Conservation (phyloP, 106 monocot genomes). For the Agapanthus africanus region DNA sequence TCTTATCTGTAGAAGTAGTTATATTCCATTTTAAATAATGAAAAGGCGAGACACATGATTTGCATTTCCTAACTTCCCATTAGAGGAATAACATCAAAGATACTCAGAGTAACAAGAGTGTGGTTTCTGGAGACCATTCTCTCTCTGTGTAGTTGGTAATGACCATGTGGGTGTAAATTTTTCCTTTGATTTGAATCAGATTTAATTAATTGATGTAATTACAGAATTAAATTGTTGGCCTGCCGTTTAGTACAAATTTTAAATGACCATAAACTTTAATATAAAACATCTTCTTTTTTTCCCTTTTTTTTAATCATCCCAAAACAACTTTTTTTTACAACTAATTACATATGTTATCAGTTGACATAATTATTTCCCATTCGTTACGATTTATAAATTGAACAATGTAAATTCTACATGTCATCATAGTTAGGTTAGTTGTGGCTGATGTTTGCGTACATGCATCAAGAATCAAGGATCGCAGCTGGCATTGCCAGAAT, state of each 20-base stretch:
- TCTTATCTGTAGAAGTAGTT: conserved; percentile 3
- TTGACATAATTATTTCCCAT: neutral
- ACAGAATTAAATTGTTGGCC: neutral
- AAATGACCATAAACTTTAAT: neutral
- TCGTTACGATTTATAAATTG: neutral
- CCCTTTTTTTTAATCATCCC: too few relatives aligned
- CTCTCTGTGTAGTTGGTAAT: conserved; percentile 13
- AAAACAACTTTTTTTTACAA: too few relatives aligned
- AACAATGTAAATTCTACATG: neutral
- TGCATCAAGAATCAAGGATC: neutral
- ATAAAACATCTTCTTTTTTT: neutral
- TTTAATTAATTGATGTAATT: neutral
- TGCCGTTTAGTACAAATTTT: neutral
- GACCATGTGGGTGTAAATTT: conserved; percentile 30
- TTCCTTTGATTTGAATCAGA: neutral
- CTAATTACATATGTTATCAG: neutral
- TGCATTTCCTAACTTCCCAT: conserved; percentile 44
- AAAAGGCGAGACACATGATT: conserved; percentile 32
- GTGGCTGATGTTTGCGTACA: conserved; percentile 4
- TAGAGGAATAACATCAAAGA: conserved; percentile 32
- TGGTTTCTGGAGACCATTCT: conserved; percentile 11
- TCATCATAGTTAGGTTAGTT: neutral
- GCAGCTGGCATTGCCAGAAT: neutral
- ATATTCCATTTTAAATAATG: conserved; percentile 2
- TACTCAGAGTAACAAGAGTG: conserved; percentile 48